phyloP scores from a whole-genome alignment of 345 rosid genomes.

The Dovyalis caffra region DNA sequence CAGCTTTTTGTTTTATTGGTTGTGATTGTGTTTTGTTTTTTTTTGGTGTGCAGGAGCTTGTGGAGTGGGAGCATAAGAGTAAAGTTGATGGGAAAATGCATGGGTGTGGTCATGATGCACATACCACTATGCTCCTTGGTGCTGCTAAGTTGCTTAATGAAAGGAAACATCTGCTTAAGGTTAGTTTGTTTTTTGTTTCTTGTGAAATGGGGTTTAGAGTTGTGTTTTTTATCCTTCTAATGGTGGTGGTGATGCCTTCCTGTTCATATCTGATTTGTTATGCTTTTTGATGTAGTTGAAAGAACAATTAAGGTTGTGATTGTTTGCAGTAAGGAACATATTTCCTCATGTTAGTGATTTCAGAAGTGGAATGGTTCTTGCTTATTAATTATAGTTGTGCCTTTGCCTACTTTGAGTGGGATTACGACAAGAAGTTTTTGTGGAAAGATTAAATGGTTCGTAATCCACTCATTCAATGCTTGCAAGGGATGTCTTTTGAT shows the following conservation, averaged over 20 bases:
- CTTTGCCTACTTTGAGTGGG: neutral
- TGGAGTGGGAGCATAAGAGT: constrained; percentile 86
- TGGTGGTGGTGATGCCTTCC: neutral
- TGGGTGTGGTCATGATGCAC: constrained; percentile 84
- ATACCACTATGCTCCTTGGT: constrained; percentile 86
- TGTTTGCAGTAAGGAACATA: neutral
- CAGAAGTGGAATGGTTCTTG: neutral
- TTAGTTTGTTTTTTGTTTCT: constrained; percentile 27
- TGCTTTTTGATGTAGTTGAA: neutral
- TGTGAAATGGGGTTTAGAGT: neutral
- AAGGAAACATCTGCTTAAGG: constrained; percentile 61
- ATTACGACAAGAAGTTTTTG: neutral
- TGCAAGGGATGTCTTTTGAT: neutral
- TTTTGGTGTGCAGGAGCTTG: constrained; percentile 55
- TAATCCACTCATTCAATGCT: neutral
- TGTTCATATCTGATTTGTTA: neutral
- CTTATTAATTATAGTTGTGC: too few relatives aligned
- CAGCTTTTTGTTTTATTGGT: neutral
- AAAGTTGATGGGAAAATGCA: constrained; percentile 80
- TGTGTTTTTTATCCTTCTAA: neutral
- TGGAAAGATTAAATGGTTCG: neutral
- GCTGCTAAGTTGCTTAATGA: constrained; percentile 83
- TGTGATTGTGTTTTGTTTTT: neutral
- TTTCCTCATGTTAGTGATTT: neutral
- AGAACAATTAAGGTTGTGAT: neutral